Evolutionary conservation across 2,329 filamentous ascomycete genomes (phyloP).

Genomic region (Davidsoniella neocaledoniae): DNA sequence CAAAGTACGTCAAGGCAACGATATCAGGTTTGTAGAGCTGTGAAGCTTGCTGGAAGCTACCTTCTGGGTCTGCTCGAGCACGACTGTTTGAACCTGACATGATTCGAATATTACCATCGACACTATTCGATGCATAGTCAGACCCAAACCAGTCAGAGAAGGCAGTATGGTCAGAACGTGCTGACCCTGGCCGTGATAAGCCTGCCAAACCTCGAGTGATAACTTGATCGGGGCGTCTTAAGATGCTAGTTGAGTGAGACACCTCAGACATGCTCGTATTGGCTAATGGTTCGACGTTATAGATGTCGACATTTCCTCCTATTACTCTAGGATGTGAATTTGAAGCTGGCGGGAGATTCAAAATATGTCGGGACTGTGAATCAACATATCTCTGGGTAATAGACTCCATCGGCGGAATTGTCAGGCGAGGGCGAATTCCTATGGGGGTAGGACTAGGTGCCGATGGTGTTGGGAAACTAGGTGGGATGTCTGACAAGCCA

Average conservation of each 20-base stretch:
- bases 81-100: neutral
- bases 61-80: neutral
- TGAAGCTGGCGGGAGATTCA: neutral
- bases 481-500: neutral
- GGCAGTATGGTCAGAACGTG: neutral
- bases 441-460: constrained; percentile 10
- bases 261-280: neutral
- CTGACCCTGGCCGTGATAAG: neutral
- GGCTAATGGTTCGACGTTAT: neutral
- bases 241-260: neutral
- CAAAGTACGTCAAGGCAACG: neutral
- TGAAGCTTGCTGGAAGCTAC: neutral
- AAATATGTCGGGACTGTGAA: neutral
- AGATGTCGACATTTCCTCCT: neutral
- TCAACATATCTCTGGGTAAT: constrained; percentile 10
- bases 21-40: too few species aligned
- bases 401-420: constrained; percentile 11
- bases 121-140: neutral
- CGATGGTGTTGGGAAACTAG: constrained; percentile 6
- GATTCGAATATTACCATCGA: neutral
- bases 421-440: constrained; percentile 7
- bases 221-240: neutral
- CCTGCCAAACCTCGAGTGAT: neutral
- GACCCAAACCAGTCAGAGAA: constrained; percentile 10
- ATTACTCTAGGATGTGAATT: neutral